Evolutionary conservation across 495 filamentous ascomycete species (phyloP).

Genomic region (Aspergillus carlsbadensis): DNA sequence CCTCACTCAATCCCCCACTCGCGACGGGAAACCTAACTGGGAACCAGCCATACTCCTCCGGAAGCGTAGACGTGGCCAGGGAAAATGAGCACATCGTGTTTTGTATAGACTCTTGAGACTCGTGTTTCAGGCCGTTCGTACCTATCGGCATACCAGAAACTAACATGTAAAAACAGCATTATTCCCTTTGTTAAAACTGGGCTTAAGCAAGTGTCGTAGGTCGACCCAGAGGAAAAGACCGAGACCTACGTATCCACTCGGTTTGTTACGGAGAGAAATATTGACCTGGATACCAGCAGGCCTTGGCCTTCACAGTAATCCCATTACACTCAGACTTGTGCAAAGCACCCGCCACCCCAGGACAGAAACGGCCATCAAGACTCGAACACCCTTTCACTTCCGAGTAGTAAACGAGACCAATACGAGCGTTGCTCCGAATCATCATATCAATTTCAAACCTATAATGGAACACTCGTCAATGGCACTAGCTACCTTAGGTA

Average conservation of each 20-base stretch:
- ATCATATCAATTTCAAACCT: constrained; percentile 42
- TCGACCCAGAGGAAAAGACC: constrained; percentile 53
- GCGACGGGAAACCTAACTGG: constrained; percentile 17
- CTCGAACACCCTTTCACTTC: constrained; percentile 34
- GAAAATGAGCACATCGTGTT: constrained; percentile 17
- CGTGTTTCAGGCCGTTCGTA: constrained; percentile 6
- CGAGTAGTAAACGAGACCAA: no score
- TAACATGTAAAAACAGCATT: no score
- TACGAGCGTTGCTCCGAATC: constrained; percentile 24
- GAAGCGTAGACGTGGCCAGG: constrained; percentile 17
- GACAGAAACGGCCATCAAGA: neutral
- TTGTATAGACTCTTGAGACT: constrained; percentile 8
- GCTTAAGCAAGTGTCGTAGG: constrained; percentile 31
- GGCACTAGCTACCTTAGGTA: no score
- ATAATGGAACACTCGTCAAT: constrained; percentile 31
- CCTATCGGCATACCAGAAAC: neutral
- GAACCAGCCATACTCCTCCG: constrained; percentile 18
- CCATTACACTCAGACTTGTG: neutral
- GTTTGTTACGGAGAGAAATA: constrained; percentile 52
- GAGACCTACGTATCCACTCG: constrained; percentile 23
- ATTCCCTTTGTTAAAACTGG: neutral
- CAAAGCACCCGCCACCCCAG: neutral
- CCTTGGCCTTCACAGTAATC: neutral
- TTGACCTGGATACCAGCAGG: constrained; percentile 49
- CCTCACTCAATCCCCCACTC: constrained; percentile 11